phyloP scores from a whole-genome alignment of 805 yeast species.

The Cyberlindnera maritima region DNA sequence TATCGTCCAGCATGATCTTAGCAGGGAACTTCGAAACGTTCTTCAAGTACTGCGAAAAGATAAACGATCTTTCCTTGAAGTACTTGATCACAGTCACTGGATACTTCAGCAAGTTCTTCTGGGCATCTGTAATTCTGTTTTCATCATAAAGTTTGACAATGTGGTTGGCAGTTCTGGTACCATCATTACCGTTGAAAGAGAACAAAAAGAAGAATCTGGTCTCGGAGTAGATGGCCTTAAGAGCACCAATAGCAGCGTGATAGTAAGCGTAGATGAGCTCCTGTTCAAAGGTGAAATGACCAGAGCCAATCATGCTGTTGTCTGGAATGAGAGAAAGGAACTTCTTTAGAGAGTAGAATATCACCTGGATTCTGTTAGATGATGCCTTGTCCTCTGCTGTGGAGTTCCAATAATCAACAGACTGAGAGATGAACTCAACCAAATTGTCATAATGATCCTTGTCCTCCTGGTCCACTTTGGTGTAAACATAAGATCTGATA shows the following conservation, averaged over 20 bases:
- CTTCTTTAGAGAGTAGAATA: conserved; percentile 26
- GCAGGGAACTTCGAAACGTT: conserved; percentile 28
- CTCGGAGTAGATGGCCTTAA: conserved; percentile 36
- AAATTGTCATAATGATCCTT: conserved; percentile 18
- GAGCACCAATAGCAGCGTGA: conserved; percentile 32
- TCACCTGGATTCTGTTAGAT: conserved; percentile 25
- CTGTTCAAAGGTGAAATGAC: conserved; percentile 14
- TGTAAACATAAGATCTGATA: conserved; percentile 19
- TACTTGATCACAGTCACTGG: conserved; percentile 30
- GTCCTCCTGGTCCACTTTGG: conserved; percentile 11
- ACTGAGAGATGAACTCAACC: conserved; percentile 12
- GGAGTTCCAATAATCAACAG: conserved; percentile 19
- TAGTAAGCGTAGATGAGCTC: conserved; percentile 31
- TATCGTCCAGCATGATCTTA: conserved; percentile 27
- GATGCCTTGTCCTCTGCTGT: conserved; percentile 4
- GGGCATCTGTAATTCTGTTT: conserved; percentile 9
- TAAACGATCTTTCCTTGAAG: conserved; percentile 27
- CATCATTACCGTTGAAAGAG: conserved; percentile 36
- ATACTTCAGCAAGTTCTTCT: conserved; percentile 22
- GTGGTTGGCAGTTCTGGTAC: conserved; percentile 26
- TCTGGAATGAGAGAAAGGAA: conserved; percentile 24
- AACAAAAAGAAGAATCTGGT: conserved; percentile 33
- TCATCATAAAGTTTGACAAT: conserved; percentile 10
- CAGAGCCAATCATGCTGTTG: conserved; percentile 9
- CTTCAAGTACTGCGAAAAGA: conserved; percentile 21